Base-by-base conservation (phyloP, 306 rosid genomes). In the Vigna nakashimae region DNA sequence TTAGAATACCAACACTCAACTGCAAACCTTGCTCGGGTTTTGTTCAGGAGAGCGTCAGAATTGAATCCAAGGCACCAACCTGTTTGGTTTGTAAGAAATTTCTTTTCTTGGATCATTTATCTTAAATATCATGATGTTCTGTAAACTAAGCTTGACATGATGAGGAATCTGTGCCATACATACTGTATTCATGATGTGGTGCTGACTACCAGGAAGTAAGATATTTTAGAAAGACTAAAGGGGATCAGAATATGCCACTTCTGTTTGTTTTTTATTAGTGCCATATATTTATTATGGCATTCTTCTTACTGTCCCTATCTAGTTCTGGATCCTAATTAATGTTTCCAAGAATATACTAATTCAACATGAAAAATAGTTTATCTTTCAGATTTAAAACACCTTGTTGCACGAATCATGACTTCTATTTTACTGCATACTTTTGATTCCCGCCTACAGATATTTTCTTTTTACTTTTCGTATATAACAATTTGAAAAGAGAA, bases 1-100 rank as follows among this genome's bases (percentile, higher is more conserved):
- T 71, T 94, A 77, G 97, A 94, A 89, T 94, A 94, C 68, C 89
- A 88, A 76, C 76, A 90, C 85, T 84, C 98, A 11, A 84, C 91
- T 74, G 91, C 98, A 43, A 90, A 91, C 80, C 79, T 85, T 79
- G 97, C 97, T 73, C 91, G 97, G 58, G 90, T 86, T 73, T 85
- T 94, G 89, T 94, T 94, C 83, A 84, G 86, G 82, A 85, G 88
- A 83, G 98, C 98, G 70, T 86, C 98, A 58, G 91, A 90, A 79
- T 74, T 94, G 88, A 92, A 94, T 78, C 97, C 97, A 14, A 94
- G 86, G 76, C 98, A 94, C 80, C 98, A 90, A 82, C 97, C 98
- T 78, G 97, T 94, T 62, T 94, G 98, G 98, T 89, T 88, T 83
- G 98, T 92, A 88, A 88, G 98, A 43, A 51, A 13, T 51, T 60